Base-by-base conservation (phyloP, 495 filamentous ascomycete species). In the Chlorociboria aeruginascens region DNA sequence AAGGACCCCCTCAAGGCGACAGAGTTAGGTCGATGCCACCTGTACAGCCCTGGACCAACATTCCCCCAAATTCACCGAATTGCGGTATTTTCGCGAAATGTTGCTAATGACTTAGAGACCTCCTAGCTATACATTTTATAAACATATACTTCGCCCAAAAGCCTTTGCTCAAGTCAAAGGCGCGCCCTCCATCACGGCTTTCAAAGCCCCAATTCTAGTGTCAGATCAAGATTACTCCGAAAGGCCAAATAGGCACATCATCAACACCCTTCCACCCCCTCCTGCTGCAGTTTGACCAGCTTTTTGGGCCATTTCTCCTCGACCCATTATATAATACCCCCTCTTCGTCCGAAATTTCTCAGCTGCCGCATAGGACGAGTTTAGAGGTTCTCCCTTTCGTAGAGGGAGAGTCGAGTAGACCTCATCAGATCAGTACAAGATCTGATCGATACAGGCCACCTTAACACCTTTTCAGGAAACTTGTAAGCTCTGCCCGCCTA, bases 361-460 rank as follows among this genome's bases (percentile, higher is more conserved):
- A 90, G 85, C 89, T 93, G 89, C 89, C 89, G 89, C 88, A 96
- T 96, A 96, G 85, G 83, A 88, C 79, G 81, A 74, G 77, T 83
- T 81, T 76, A 80, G 74, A 77, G 82, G 80, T 88, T 90, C 89
- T 96, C 93, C 89, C 87, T 89, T 89, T 92, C 69, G 68, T 66
- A 55, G 86, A 82, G 86, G 86, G 85, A 89, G 86, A 85, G 83
- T 90, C 85, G 80, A 81, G 80, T 78, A 83, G 82, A 77, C 81
- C 80, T 81, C 77, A 82, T 79, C 81, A 82, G 81, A 78, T 82
- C 77, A 76, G 76, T 71, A 71, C 81, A 71, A 85, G 82, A 77
- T 82, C 81, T 73, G 85, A 86, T 69, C 78, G 77, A 66, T 90
- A 84, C 77, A 82, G 82, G 74, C 89, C 89, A 72, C 89, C 89